Base-by-base conservation (phyloP, 2,329 filamentous ascomycete species). In the Penicillium aurantiogriseum region DNA sequence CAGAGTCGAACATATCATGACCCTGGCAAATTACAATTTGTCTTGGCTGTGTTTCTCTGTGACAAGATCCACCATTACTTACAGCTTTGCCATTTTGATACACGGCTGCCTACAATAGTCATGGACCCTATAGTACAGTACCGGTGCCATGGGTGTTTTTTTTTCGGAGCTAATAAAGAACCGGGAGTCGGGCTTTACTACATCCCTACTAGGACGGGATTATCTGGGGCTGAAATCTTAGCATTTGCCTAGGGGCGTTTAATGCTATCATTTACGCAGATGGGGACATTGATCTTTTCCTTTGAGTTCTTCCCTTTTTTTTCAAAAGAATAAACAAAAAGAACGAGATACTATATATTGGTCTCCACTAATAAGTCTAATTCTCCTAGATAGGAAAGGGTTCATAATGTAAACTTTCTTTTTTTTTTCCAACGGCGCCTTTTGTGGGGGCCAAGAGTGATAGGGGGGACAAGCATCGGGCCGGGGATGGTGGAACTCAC, bases 391-490 rank as follows among this genome's bases (percentile, higher is more conserved):
- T 29, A 53, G 21, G 31, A 42, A 48, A 21, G n/a, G 21, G 35
- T 42, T 52, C 38, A 19, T 29, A 40, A 35, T 36, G n/a, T 53
- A 45, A 33, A 48, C 13, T 33, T 25, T 17, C 23, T 21, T n/a
- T 42, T 38, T 23, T 35, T 40, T 19, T 44, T 9, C 39, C 40
- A 67, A 65, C 64, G 62, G 62, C 48, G 57, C 33, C 58, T 62
- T 59, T 58, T 58, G 60, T 65, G 62, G 61, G 64, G 62, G 63
- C 60, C 60, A 54, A 62, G 50, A 33, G 35, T 56, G 38, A 42
- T 52, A 56, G 40, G 54, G 54, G 40, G 49, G 42, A 42, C 49
- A 57, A 57, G 54, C 49, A 53, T 46, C 54, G 43, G 54, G 35
- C 43, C 54, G 54, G 49, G 43, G 42, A 53, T 42, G 54, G 43